phyloP scores from a whole-genome alignment of 1,284 basidiomycete genomes.

The Irpex lacteus region DNA sequence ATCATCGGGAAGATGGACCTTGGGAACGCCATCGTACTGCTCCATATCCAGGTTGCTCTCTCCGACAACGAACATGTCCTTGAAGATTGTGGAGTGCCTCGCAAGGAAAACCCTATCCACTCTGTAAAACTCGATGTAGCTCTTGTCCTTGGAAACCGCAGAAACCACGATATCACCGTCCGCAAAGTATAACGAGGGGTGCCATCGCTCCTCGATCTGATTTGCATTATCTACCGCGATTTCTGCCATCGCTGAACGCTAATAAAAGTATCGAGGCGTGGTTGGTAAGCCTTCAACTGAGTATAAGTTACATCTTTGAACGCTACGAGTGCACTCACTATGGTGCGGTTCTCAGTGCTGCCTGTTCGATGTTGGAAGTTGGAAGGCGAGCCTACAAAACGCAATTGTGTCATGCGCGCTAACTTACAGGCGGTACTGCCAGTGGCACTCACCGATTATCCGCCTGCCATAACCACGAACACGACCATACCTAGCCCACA shows the following conservation, averaged over 20 bases:
- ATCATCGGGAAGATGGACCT: conserved; percentile 5
- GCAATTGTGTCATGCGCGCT: too few relatives aligned
- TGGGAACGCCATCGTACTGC: conserved; percentile 7
- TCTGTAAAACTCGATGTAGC: conserved; percentile 3
- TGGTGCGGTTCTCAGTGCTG: too few relatives aligned
- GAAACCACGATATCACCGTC: conserved; percentile 12
- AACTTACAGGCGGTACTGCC: too few relatives aligned
- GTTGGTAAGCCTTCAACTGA: too few relatives aligned
- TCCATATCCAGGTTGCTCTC: background rate
- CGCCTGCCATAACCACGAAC: too few relatives aligned
- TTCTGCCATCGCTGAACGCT: background rate
- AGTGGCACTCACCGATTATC: too few relatives aligned
- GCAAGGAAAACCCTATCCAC: conserved; percentile 14
- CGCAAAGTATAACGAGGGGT: conserved; percentile 7
- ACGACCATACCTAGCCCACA: too few relatives aligned
- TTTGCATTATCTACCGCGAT: background rate
- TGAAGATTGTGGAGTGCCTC: conserved; percentile 8
- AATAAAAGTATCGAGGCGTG: too few relatives aligned
- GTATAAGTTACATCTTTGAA: background rate
- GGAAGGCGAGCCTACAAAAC: too few relatives aligned
- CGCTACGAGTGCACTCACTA: background rate
- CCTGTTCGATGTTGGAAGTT: too few relatives aligned
- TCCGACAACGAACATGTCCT: conserved; percentile 7
- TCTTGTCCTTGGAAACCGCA: background rate
- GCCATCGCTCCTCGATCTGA: background rate